Percentiles rank a stretch among this genome's conserved stretches.
Evolutionary conservation across 2,329 filamentous ascomycete species (phyloP).

Genomic region (Colletotrichum noveboracense): DNA sequence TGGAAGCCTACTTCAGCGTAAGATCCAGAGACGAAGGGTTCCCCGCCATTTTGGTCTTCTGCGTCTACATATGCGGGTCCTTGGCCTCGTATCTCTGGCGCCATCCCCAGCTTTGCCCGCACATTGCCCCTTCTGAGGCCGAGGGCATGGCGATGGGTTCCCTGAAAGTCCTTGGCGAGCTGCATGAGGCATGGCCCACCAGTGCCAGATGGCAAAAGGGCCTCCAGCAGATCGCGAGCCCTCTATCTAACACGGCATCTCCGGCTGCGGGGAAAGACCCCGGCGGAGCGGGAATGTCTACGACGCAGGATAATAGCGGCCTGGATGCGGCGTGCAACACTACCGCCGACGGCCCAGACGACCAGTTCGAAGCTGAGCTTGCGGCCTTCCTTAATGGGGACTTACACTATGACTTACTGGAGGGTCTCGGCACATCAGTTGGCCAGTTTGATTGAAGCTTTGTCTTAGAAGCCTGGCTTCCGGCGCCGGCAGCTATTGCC

Average conservation of each 20-base stretch:
- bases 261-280: rapidly evolving
- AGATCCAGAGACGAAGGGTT: not conserved
- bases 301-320: not conserved
- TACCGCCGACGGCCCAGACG: not conserved
- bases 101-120: not conserved
- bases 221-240: not conserved
- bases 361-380: not conserved
- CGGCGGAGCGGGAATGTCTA: not conserved
- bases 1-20: not conserved
- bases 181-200: not conserved
- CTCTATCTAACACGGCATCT: not conserved
- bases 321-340: not conserved
- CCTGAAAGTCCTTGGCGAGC: not conserved
- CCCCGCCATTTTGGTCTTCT: not conserved
- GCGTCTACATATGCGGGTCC: not conserved
- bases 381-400: not conserved
- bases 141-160: not conserved
- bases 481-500: not conserved
- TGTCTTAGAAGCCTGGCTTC: not conserved
- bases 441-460: not conserved
- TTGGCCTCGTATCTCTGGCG: not conserved
- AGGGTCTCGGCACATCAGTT: not conserved
- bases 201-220: not conserved
- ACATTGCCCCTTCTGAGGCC: not conserved
- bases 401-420: not conserved